Evolutionary conservation across 1,284 basidiomycete species (phyloP), one percentile per base, ranked within the genome.

Genomic region (Leccinum variabile): DNA sequence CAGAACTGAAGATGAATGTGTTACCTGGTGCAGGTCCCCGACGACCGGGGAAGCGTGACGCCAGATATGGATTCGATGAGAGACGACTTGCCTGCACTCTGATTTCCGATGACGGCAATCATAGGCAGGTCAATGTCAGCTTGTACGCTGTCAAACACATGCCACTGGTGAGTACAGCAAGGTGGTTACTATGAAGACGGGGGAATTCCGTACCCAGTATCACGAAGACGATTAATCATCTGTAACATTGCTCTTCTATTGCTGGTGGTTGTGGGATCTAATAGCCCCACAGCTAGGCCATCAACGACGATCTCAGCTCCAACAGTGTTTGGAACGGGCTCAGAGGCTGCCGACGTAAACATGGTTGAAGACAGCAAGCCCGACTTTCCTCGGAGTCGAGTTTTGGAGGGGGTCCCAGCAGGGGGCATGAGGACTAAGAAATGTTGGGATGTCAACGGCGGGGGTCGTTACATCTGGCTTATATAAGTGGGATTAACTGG

Each of bases 1-100:
- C 3, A 0, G n/a, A 14, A 14, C 0, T 6, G 5, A 41, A 25
- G 13, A 33, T 13, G 8, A 13, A 8, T 6, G 0, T 65, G 70
- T 41, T 67, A 84, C 86, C 89, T 79, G 0, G 90, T 92, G 65
- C 90, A 92, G 0, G 85, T 86, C 0, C 84, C 84, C 18, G 77
- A 74, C 3, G 86, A 85, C 5, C 89, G 82, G 16, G 89, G 89
- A 0, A 92, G 74, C 0, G 82, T 87, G 57, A 91, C 84, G 0
- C 88, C 88, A 14, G 86, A 89, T 33, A 92, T 90, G 0, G 87
- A 82, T 67, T 92, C 89, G n/a, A 92, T 89, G 1, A 91, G 77
- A 0, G 88, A 90, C 0, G 87, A 89, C 66, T 92, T 92, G 0
- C 90, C 90, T 0, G 86, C 85, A 56, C 85, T 88, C 65, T 90